Conservation (phyloP, 2,329 filamentous ascomycete species). For the Davidsoniella virescens region DNA sequence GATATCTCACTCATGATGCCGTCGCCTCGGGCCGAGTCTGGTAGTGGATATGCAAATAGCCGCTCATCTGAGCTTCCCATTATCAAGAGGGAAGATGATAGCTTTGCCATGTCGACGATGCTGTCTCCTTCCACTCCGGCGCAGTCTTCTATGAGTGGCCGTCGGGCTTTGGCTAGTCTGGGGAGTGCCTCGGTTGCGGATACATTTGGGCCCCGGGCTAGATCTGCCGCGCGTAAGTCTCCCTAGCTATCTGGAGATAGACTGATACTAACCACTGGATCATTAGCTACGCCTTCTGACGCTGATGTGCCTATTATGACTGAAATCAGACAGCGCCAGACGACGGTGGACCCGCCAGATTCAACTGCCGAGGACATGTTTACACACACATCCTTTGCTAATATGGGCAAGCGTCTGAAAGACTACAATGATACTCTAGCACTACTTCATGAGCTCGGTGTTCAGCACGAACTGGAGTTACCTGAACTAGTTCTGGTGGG, state of each 20-base stretch:
- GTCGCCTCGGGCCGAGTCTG: too few relatives aligned
- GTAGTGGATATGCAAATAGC: background rate
- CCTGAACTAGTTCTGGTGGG: slow-evolving; percentile 73
- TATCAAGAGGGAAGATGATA: background rate
- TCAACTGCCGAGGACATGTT: slow-evolving; percentile 21
- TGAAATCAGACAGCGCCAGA: slow-evolving; percentile 3
- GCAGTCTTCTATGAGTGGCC: slow-evolving; percentile 1
- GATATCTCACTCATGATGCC: too few relatives aligned
- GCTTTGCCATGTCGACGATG: background rate
- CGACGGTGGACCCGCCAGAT: background rate
- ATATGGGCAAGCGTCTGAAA: slow-evolving; percentile 47
- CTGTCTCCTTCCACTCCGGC: background rate
- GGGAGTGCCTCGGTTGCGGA: background rate
- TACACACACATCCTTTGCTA: slow-evolving; percentile 28
- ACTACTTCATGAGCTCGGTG: slow-evolving; percentile 53
- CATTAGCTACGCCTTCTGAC: slow-evolving; percentile 24
- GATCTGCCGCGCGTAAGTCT: slow-evolving; percentile 5
- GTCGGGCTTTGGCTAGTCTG: background rate
- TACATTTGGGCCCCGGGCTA: slow-evolving; percentile 1
- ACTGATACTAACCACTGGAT: background rate
- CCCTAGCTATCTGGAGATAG: background rate
- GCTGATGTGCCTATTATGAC: slow-evolving; percentile 14
- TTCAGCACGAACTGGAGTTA: slow-evolving; percentile 53
- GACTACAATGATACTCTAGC: slow-evolving; percentile 49
- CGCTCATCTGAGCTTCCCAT: background rate